Base-by-base conservation (phyloP, 139 green algal genomes). In the Nannochloris sp. region DNA sequence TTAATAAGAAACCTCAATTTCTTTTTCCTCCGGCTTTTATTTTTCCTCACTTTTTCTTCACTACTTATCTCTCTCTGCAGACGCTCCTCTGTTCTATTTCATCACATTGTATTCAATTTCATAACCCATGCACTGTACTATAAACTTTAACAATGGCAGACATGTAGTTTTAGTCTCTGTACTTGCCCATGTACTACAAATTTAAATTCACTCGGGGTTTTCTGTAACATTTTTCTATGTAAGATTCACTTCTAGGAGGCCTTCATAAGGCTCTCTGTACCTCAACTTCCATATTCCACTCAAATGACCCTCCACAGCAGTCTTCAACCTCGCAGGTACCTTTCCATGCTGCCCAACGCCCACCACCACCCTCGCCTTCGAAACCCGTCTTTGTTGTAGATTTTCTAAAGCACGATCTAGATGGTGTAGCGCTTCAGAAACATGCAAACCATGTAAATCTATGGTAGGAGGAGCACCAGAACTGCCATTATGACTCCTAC, bases 381-480 rank as follows among this genome's bases (percentile, higher is more conserved):
- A 57, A 15, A 69, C 54, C 19, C 36, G 12, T n/a, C 30, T 48
- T 19, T n/a, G 3, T 23, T 48, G 14, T 24, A 69, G 37, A 53
- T 35, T 35, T 1, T n/a, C 19, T 30, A 88, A 57, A 67, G 74
- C 42, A 7, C 12, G 6, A 2, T 74, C 61, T 34, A 92, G 74
- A 15, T 75, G 54, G 5, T 59, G 15, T 31, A 81, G n/a, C 5
- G 83, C 86, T 54, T 93, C 86, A 2, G 54, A 39, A 8, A 83
- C 81, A 27, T 93, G 86, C 42, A 91, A 72, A 6, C 86, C 86
- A 60, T 93, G 86, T 60, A 93, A 67, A 63, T 93, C 86, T 9
- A 92, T 23, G 2, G 64, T 70, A 6, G 38, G 62, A 47, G 73
- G 31, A 23, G 27, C 38, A 9, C 35, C 30, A 3, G 33, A 23